Evolutionary conservation across 2,329 filamentous ascomycete species (phyloP), one percentile per base, ranked within the genome.

Genomic region (Aspergillus pseudoglaucus): DNA sequence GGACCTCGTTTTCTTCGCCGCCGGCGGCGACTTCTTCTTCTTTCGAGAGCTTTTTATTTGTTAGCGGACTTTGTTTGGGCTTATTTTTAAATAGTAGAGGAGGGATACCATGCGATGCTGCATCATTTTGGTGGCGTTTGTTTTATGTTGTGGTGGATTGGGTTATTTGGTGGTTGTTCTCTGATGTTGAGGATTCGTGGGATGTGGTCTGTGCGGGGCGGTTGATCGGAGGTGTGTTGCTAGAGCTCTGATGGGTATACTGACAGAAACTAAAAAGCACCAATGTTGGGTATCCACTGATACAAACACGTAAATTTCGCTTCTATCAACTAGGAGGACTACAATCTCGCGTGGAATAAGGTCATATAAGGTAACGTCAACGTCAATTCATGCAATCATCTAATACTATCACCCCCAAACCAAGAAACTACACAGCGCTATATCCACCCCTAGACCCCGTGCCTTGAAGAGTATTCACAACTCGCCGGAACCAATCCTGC

Each of bases 361-460:
- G n/a, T n/a, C n/a, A n/a, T n/a, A n/a, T n/a, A n/a, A n/a, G 25
- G 25, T 30, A 12, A 12, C 12, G 10, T 30, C 25, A 30, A 30
- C 25, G 12, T 30, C 25, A 30, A 30, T 30, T 30, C 25, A 30
- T 30, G 10, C 25, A 30, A 30, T 30, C 25, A 12, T 30, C 25
- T 10, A 30, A 30, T 10, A 30, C 25, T 30, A 30, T 30, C 9
- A 30, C 25, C 25, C 9, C 25, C 25, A 30, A 12, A 12, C 9
- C 2, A 30, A 30, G 25, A 42, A 33, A 23, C 18, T 38, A 45
- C 32, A 98, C 91, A 41, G 93, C 93, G 62, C 88, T 95, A 71
- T 98, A 98, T 2, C 93, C 93, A 41, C 91, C 91, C 60, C 93
- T 83, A 50, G 83, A 86, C 6, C 89, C 88, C 39, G 84, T 80